Evolutionary conservation across 2,329 filamentous ascomycete genomes (phyloP).

Genomic region (Claviceps cyperi): DNA sequence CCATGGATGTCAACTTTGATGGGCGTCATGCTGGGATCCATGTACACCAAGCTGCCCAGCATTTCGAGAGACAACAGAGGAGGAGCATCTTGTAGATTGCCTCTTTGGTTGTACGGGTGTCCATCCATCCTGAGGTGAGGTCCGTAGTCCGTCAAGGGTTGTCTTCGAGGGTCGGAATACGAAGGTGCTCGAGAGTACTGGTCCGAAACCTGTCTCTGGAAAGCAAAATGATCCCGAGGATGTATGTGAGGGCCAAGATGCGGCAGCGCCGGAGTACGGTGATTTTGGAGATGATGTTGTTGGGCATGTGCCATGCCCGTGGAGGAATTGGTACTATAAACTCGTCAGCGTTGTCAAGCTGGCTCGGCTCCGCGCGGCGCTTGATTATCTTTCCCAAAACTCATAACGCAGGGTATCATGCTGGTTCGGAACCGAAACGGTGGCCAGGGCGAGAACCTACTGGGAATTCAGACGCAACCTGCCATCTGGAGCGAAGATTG

Average conservation of each 20-base stretch:
- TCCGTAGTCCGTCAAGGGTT: constrained; percentile 31
- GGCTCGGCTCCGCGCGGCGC: neutral
- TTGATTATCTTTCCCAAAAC: neutral
- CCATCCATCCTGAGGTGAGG: constrained; percentile 35
- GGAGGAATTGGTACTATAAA: constrained; percentile 30
- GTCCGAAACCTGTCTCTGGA: constrained; percentile 30
- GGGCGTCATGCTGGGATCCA: constrained; percentile 29
- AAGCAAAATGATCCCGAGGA: constrained; percentile 39
- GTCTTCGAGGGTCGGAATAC: constrained; percentile 33
- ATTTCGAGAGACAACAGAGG: constrained; percentile 36
- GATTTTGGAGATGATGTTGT: constrained; percentile 21
- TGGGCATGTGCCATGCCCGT: constrained; percentile 42
- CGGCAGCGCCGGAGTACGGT: constrained; percentile 34
- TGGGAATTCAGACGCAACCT: constrained; percentile 39
- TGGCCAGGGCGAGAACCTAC: constrained; percentile 28
- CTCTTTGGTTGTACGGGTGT: constrained; percentile 21
- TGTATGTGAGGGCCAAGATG: constrained; percentile 34
- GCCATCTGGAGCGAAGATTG: constrained; percentile 36
- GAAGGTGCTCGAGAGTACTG: constrained; percentile 37
- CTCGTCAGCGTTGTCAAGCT: constrained; percentile 8
- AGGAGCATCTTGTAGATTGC: constrained; percentile 28
- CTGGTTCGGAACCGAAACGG: constrained; percentile 1
- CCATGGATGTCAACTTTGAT: constrained; percentile 63
- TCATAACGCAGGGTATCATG: neutral
- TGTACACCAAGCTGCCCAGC: constrained; percentile 47